phyloP scores from a whole-genome alignment of 2,329 filamentous ascomycete genomes.

The Pezicula radicicola region DNA sequence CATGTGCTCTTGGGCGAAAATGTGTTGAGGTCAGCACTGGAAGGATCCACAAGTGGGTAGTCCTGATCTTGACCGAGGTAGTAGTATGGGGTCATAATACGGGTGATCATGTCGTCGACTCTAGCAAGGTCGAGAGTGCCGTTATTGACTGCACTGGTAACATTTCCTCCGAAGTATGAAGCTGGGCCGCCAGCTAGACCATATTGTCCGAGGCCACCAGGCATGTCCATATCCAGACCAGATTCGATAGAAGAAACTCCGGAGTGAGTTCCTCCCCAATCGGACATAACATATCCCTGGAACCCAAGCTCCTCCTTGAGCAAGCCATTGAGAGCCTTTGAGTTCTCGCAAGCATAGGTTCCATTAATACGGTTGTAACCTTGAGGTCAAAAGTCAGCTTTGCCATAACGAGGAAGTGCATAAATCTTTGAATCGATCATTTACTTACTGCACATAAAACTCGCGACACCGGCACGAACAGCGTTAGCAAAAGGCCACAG shows the following conservation, averaged over 20 bases:
- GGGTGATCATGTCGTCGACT: conserved; percentile 42
- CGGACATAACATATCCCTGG: conserved; percentile 57
- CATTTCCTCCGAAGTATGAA: conserved; percentile 29
- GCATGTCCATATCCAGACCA: conserved; percentile 69
- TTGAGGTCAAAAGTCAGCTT: neutral
- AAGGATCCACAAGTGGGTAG: conserved; percentile 27
- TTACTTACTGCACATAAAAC: conserved; percentile 55
- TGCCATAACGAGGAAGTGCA: neutral
- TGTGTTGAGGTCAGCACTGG: neutral
- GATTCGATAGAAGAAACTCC: conserved; percentile 55
- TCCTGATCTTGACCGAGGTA: conserved; percentile 51
- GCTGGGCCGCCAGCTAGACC: neutral
- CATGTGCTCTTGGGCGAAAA: neutral
- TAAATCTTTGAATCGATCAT: conserved; percentile 31
- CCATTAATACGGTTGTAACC: conserved; percentile 42
- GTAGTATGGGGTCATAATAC: conserved; percentile 54
- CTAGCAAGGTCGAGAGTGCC: conserved; percentile 38
- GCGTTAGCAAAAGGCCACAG: conserved; percentile 77
- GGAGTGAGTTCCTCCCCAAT: conserved; percentile 62
- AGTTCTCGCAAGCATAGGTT: conserved; percentile 48
- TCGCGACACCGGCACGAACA: conserved; percentile 62
- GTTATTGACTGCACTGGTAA: conserved; percentile 46
- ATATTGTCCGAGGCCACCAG: conserved; percentile 34
- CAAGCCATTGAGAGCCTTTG: conserved; percentile 43
- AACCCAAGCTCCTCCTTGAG: conserved; percentile 49